Evolutionary conservation across 352 stramenopile genomes (phyloP).

Genomic region (Globisporangium recalcitrans): DNA sequence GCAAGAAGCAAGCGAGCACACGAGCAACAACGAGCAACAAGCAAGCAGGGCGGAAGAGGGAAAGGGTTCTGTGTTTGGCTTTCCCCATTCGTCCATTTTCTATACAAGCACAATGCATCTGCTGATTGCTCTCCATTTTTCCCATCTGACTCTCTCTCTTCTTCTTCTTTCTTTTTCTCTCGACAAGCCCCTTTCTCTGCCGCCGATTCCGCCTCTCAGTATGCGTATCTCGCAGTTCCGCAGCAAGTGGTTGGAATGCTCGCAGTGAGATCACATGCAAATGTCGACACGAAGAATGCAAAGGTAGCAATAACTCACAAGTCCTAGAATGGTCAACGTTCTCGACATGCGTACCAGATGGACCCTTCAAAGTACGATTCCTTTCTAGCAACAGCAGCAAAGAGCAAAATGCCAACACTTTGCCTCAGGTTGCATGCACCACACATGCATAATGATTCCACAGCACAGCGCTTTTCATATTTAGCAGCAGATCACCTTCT

Average conservation of each 20-base stretch:
- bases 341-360: background rate
- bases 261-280: too few relatives aligned
- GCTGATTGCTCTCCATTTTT: too few relatives aligned
- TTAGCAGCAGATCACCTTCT: too few relatives aligned
- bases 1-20: conserved; percentile 2
- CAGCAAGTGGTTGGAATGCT: background rate
- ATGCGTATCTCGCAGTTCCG: background rate
- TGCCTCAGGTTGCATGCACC: too few relatives aligned
- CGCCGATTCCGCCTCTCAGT: background rate
- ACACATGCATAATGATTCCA: too few relatives aligned
- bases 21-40: too few relatives aligned
- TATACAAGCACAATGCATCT: background rate
- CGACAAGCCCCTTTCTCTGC: background rate
- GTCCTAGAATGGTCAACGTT: background rate
- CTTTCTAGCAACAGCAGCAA: background rate
- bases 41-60: background rate
- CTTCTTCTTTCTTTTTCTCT: background rate
- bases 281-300: too few relatives aligned
- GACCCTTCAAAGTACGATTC: conserved; percentile 7
- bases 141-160: background rate
- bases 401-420: too few relatives aligned
- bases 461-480: too few relatives aligned
- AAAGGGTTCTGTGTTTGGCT: background rate
- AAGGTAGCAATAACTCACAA: background rate
- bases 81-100: background rate